Evolutionary conservation across 495 filamentous ascomycete species (phyloP), one percentile per base, ranked within the genome.

Genomic region (Geopyxis carbonaria): DNA sequence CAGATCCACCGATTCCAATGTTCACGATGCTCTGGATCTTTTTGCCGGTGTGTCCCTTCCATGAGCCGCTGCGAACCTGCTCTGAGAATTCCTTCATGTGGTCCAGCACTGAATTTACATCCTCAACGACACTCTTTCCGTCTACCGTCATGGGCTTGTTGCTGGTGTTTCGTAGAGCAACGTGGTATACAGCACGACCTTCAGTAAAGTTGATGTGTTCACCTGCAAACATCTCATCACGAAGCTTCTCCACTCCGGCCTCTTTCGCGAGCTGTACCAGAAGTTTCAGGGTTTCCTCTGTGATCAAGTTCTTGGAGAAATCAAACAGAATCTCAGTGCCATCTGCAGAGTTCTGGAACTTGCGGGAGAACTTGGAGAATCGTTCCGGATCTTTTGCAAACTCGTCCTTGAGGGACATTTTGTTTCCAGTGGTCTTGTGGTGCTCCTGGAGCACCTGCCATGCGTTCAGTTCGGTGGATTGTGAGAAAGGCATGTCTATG

Each of bases 171-270:
- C 89, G 78, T 56, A 97, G 64, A 30, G 91, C 91, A 50, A 77
- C 73, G 61, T 95, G 89, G 66, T 93, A 93, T 45, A 97, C 89
- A 46, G 89, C 89, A 40, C 91, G 75, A 51, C 89, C 65, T 69
- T 97, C 89, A 31, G 89, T 97, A 66, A 93, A 93, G 72, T 97
- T 97, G 68, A 97, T 95, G 70, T 87, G 83, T 57, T 94, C 79
- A 47, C 89, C 89, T 24, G 72, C 75, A 62, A 97, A 97, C 87
- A 95, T 93, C 42, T 71, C 76, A 75, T 95, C 89, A 25, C 86
- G 76, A 45, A 95, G 80, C 65, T 87, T 68, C 68, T 94, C 89
- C 20, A 97, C 55, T 48, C 75, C 72, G 38, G 85, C 85, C 61
- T 95, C 78, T 64, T 89, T 73, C 42, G 89, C 89, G 18, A 97